Evolutionary conservation across 108 stramenopile species (phyloP), one percentile per base, ranked within the genome.

Genomic region (Skeletonema marinoi): DNA sequence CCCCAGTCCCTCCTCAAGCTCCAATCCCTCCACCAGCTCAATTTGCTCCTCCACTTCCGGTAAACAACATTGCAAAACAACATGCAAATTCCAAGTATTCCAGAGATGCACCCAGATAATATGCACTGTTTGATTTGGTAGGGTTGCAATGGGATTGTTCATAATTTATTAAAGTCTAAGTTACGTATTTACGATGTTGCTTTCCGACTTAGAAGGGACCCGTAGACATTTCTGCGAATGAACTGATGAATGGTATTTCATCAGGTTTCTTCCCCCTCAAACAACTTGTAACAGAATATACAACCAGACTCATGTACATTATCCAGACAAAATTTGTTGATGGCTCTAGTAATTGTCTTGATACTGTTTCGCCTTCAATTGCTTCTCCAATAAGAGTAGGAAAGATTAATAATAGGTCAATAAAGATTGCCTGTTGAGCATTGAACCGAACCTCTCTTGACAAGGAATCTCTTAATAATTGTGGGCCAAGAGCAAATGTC

Each of bases 391-490:
- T 86, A 16, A 96, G 74, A 33, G 80, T 85, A 0, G 92, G 92
- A 70, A 92, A 84, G 16, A 96, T 74, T 35, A 96, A 66, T 11
- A 82, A 73, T 10, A 93, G 69, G 70, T 96, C 92, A 33, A 96
- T 75, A 30, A 93, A 67, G 1, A 92, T 86, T 6, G 95, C 95
- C 74, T 93, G 95, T 63, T 93, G 92, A 3, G 92, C 88, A 83
- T 83, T 89, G 80, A 93, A 96, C 38, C 95, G 71, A 12, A 93
- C 83, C 16, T 75, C 75, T 2, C 92, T 86, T 68, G 93, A 86
- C 25, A 56, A 29, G 21, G 54, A 56, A 56, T 87, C 78, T 17
- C 71, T 78, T 33, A 81, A 85, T 0, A 80, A 78, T 21, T 91
- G 82, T 1, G 91, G 86, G 35, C 84, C 89, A 32, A 93, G 65